Evolutionary conservation across 73 alveolate species (phyloP), one percentile per base, ranked within the genome.

Genomic region (Uronychia binucleata): DNA sequence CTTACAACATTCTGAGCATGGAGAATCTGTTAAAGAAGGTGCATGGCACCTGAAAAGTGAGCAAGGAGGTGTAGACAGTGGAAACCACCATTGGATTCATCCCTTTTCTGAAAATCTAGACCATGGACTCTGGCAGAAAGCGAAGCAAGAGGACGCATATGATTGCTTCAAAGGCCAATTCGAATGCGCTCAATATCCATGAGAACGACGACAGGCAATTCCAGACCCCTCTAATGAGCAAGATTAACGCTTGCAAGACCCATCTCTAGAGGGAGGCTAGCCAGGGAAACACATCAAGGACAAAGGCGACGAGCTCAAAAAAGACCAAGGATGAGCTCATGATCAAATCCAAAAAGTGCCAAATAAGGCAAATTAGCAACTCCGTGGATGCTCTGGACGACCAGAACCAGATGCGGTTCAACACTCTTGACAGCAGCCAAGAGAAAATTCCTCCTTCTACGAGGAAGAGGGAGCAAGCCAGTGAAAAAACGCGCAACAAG

Each of bases 1-100:
- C 86, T 1, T 79, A 79, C 57, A 79, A 79, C 28, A 79, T 79
- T 28, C 75, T 31, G 13, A 79, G 79, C 58, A 57, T 79, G 1
- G 86, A 79, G 79, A 79, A 79, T 28, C 26, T 79, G 0, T 78
- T 79, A 1, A 79, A 79, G 19, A 5, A 19, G 19, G 67, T 46
- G 19, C 67, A 46, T 46, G 67, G 67, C 5, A 46, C 67, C 19
- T 5, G 19, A 46, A 46, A 46, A 46, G 67, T 46, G n/a, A 46
- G 19, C 67, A 46, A 19, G 67, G 67, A 46, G 19, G 67, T 46
- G 5, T 19, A 46, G 19, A 46, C 67, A 46, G 19, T 11, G 5
- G 67, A 46, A 46, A 46, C 67, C 19, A 46, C 67, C 67, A 46
- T 46, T 46, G 19, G 67, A 5, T 46, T 46, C 67, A 46, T 46